Base-by-base conservation (phyloP, 306 rosid species). In the Rosa lucieae region DNA sequence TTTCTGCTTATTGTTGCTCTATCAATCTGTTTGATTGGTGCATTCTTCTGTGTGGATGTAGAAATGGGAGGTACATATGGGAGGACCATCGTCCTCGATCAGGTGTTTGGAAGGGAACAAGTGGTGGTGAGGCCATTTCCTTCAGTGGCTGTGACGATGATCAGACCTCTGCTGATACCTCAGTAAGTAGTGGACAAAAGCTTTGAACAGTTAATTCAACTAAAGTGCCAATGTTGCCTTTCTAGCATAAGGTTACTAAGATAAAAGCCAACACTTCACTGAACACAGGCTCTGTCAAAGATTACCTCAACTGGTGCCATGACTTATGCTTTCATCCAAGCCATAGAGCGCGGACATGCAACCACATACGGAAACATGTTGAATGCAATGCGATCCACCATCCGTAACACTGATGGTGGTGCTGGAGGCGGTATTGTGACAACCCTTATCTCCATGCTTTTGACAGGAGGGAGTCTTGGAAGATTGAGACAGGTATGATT, bases 131-230 rank as follows among this genome's bases (percentile, higher is more conserved):
- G 77, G 91, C 59, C 68, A 73, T 85, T 73, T 88, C 89, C 58
- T 88, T 88, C 56, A 88, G 91, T 77, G 86, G 87, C 35, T 88
- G 91, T 66, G 89, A 83, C 35, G 91, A 88, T 79, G 9, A 85
- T 70, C 91, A 88, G 82, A 78, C 75, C 32, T 84, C 91, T 21
- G 85, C 82, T 6, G 91, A 88, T 70, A 88, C 88, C 44, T 75
- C 68, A 0, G 88, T 85, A 78, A 62, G 69, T 78, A 21, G 51
- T 0, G 8, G 32, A 58, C 51, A 62, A 43, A 52, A 39, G 14
- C 37, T 77, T 73, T 40, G 52, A 68, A 42, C 51, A 18, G 49
- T 69, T 18, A 9, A 39, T 40, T 67, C 29, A 7, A 67, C 18
- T 69, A 21, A 11, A 21, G 13, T 68, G 44, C 8, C 35, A 4